These are phyloP conservation scores for Geotrichum histeridarum DNA, from an alignment of 1,139 yeast genomes.

Conservation along the genomic window DNA sequence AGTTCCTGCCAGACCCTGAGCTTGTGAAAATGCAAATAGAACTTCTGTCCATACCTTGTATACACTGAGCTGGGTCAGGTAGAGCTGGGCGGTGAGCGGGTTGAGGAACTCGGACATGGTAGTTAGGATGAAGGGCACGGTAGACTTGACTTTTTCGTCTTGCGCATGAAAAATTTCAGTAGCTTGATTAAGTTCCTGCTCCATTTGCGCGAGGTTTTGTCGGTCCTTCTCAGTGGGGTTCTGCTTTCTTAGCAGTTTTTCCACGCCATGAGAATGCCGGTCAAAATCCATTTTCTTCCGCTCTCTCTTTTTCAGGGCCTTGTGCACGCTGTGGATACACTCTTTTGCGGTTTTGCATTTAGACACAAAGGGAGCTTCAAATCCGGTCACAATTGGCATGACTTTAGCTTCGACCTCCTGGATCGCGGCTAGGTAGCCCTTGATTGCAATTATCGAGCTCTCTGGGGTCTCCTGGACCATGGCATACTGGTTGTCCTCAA, in stretches of 20 bases:
- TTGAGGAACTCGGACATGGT: conserved; percentile 50
- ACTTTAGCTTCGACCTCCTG: conserved; percentile 27
- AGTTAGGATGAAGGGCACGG: conserved; percentile 47
- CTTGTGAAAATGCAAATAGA: conserved; percentile 29
- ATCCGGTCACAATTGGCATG: conserved; percentile 29
- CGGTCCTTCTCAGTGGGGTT: conserved; percentile 34
- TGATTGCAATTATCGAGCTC: conserved; percentile 36
- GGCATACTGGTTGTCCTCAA: conserved; percentile 36
- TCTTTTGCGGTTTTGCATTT: conserved; percentile 41
- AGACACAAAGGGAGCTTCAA: conserved; percentile 26
- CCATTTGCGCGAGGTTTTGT: conserved; percentile 28
- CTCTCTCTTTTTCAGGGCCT: conserved; percentile 46
- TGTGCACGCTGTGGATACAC: conserved; percentile 41
- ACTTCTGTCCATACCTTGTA: conserved; percentile 27
- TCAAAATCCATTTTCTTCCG: conserved; percentile 45
- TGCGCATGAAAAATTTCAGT: conserved; percentile 37
- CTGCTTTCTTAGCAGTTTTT: conserved; percentile 43
- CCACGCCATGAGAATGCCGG: conserved; percentile 41
- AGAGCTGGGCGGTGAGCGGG: conserved; percentile 36
- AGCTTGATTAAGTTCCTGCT: conserved; percentile 33
- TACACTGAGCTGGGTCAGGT: conserved; percentile 31
- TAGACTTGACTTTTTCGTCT: conserved; percentile 42
- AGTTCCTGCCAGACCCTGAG: conserved; percentile 27
- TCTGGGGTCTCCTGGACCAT: conserved; percentile 41
- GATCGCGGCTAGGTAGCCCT: conserved; percentile 26